phyloP scores from a whole-genome alignment of 2,329 filamentous ascomycete genomes.

The Ceratocystiopsis minuta region DNA sequence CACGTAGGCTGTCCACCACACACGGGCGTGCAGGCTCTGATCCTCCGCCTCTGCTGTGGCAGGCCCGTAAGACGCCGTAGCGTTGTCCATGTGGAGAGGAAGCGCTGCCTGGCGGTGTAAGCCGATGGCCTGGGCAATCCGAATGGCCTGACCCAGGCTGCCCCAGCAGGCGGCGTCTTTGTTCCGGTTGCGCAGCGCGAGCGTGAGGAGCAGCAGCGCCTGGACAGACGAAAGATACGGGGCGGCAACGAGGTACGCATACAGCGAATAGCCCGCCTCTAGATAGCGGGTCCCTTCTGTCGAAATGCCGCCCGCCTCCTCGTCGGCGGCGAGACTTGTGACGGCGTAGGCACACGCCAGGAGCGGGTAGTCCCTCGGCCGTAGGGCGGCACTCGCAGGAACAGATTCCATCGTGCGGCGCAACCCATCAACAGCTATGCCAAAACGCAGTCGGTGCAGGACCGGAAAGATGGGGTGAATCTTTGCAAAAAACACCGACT shows the following conservation, averaged over 20 bases:
- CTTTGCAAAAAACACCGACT: background rate
- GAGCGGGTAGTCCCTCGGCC: background rate
- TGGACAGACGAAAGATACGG: conserved; percentile 1
- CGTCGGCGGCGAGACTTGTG: conserved; percentile 2
- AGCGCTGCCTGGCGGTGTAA: background rate
- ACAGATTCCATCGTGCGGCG: background rate
- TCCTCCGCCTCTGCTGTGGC: background rate
- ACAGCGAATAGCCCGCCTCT: background rate
- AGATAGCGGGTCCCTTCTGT: background rate
- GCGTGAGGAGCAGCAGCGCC: conserved; percentile 2
- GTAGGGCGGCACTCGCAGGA: background rate
- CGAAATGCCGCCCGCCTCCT: background rate
- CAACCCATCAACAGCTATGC: background rate
- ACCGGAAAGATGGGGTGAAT: conserved; percentile 2
- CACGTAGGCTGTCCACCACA: conserved; percentile 5
- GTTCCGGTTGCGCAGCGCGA: conserved; percentile 3
- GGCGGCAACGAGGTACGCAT: conserved; percentile 1
- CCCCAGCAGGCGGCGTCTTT: conserved; percentile 6
- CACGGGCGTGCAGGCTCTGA: background rate
- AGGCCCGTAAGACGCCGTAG: background rate
- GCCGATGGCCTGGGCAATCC: conserved; percentile 2
- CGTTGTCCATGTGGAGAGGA: background rate
- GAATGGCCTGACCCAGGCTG: conserved; percentile 2
- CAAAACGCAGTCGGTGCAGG: background rate
- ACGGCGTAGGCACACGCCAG: conserved; percentile 2